Percentiles rank a stretch among this genome's conserved stretches.
Conservation (phyloP, 495 filamentous ascomycete genomes). For the Mycothermus thermophilus region DNA sequence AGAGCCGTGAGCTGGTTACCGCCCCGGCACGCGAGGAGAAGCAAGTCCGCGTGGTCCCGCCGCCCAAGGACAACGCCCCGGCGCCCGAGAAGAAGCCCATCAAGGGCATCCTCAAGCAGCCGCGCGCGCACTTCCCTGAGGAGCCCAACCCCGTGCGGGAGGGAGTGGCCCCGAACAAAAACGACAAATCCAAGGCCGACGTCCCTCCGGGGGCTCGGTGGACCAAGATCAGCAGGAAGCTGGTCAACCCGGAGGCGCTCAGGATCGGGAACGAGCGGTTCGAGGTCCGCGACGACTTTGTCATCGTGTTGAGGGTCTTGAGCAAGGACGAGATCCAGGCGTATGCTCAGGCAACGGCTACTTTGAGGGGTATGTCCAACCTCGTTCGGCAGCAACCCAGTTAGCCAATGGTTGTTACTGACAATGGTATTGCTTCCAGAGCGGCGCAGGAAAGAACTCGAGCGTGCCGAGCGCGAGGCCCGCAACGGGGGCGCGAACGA, state of each 20-base stretch:
- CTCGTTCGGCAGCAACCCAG: too few relatives aligned
- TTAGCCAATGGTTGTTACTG: too few relatives aligned
- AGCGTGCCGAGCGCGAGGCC: conserved; percentile 14
- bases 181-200: conserved; percentile 55
- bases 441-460: conserved; percentile 24
- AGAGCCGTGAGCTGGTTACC: conserved; percentile 25
- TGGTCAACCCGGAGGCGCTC: conserved; percentile 73
- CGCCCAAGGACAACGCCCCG: conserved; percentile 36
- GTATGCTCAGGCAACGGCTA: conserved; percentile 58
- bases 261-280: conserved; percentile 65
- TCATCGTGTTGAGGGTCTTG: conserved; percentile 71
- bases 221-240: conserved; percentile 74
- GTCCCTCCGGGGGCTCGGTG: conserved; percentile 69
- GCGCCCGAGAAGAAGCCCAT: conserved; percentile 21
- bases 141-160: conserved; percentile 64
- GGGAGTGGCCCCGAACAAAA: conserved; percentile 79
- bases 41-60: conserved; percentile 42
- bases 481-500: conserved; percentile 8
- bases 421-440: conserved; percentile 16
- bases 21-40: conserved; percentile 21
- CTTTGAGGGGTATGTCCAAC: conserved; percentile 52
- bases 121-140: conserved; percentile 64
- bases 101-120: conserved; percentile 48
- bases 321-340: conserved; percentile 70
- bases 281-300: conserved; percentile 67